Evolutionary conservation across 768 basidiomycete genomes (phyloP), one percentile per base, ranked within the genome.

Genomic region (Suillus weaverae): DNA sequence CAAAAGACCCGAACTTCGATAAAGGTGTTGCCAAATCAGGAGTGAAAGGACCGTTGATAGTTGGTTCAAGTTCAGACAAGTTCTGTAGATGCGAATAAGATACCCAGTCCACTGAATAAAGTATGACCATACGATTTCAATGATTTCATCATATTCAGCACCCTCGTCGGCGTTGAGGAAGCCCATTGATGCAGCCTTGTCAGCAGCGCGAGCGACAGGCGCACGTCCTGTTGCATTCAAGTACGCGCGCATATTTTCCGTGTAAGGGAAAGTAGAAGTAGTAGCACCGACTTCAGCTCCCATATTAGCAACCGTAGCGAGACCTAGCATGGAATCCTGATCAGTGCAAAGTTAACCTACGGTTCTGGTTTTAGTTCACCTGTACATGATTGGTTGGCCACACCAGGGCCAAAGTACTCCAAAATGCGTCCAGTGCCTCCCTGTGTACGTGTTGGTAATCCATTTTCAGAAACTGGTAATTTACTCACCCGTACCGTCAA

Each of bases 271-370:
- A 7, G 92, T 94, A 1, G 96, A 97, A 0, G 97, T 99, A 1
- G 97, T 99, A n/a, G 97, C 97, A 44, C 97, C 97, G n/a, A 99
- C 96, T 81, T 99, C 97, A 14, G 97, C 97, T 60, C 97, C 97
- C 97, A 99, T 99, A 78, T 99, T 99, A 51, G 94, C 91, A 62
- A 99, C 91, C 2, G 97, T 99, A 1, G 97, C 97, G 62, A 97
- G 80, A 62, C 93, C 92, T 91, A 59, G 35, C 53, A 55, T 13
- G 44, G 26, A 39, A 59, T 32, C 53, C 16, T 64, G 56, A 53
- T 46, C 43, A 62, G 11, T 50, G 46, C 61, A 16, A 35, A 60
- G 35, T n/a, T 10, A 35, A 22, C 48, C 13, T 11, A 48, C 5
- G 53, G 8, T 48, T 20, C 35, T 48, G 48, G 46, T 53, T 30